Percentiles rank a stretch among this genome's conserved stretches.
These are phyloP conservation scores for Solanum tacnaense DNA, from an alignment of 257 asterid species.

Conservation along the genomic window DNA sequence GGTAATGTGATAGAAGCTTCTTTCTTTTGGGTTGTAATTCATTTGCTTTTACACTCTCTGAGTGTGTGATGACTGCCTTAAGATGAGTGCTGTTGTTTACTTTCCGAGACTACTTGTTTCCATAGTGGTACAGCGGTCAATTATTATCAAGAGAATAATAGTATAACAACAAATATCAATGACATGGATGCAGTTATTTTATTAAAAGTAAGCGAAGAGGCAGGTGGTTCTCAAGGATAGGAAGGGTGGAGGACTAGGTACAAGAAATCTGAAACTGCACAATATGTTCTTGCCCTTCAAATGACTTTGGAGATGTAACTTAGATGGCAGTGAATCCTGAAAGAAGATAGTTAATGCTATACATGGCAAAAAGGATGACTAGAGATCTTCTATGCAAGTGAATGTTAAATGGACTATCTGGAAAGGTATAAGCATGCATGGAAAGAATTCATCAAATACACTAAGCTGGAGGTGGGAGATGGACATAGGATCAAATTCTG, in stretches of 20 bases:
- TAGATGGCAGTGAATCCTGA: not conserved
- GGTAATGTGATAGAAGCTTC: conserved; percentile 27
- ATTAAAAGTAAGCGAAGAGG: not conserved
- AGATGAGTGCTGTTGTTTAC: not conserved
- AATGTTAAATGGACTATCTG: not conserved
- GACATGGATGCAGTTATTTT: not conserved
- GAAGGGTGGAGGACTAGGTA: not conserved
- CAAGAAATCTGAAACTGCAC: not conserved
- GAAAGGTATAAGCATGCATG: not conserved
- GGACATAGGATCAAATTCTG: not conserved
- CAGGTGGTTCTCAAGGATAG: not conserved
- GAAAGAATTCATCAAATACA: not conserved
- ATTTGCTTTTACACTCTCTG: not conserved
- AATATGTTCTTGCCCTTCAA: not conserved
- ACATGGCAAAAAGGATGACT: not conserved
- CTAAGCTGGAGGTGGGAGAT: not conserved
- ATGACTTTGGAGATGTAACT: not conserved
- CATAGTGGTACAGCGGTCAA: not conserved
- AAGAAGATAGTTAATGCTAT: not conserved
- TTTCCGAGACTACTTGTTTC: not conserved
- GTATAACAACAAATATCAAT: not conserved
- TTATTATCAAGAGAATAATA: not conserved
- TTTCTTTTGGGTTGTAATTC: not conserved
- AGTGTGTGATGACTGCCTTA: not conserved
- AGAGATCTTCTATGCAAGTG: not conserved